Percentiles rank a stretch among this genome's conserved stretches.
Conservation (phyloP, 1,139 yeast species). For the Hemisphaericaspora xylanilytica region DNA sequence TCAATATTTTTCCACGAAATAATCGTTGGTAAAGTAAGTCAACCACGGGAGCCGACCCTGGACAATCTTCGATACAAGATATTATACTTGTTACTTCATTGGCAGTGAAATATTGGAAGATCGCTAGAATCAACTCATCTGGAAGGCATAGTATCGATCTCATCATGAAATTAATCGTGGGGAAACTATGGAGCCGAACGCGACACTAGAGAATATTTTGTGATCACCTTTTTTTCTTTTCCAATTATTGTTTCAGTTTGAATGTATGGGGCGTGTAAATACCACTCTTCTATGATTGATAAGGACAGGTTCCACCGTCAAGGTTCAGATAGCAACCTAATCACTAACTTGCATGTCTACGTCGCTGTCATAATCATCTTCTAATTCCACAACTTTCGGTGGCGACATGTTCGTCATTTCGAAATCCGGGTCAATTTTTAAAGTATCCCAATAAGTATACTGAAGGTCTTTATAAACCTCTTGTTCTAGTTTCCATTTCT, state of each 20-base stretch:
- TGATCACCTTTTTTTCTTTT: neutral
- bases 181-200: too few species aligned
- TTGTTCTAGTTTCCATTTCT: conserved; percentile 18
- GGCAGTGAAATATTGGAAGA: conserved; percentile 22
- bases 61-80: conserved; percentile 5
- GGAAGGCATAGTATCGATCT: conserved; percentile 1
- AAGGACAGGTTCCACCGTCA: too few species aligned
- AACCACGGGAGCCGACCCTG: conserved; percentile 6
- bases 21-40: conserved; percentile 20
- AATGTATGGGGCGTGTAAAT: too few species aligned
- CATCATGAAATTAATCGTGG: too few species aligned
- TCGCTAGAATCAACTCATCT: conserved; percentile 24
- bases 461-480: conserved; percentile 21
- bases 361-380: conserved; percentile 20
- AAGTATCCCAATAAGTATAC: conserved; percentile 40
- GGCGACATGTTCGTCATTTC: conserved; percentile 25
- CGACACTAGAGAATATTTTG: too few species aligned
- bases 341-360: conserved; percentile 5
- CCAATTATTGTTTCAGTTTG: too few species aligned
- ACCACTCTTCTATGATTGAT: too few species aligned
- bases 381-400: conserved; percentile 17
- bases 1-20: conserved; percentile 21
- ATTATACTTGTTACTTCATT: conserved; percentile 22
- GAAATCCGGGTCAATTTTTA: conserved; percentile 25
- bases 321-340: neutral